Evolutionary conservation across 352 stramenopile species (phyloP), one percentile per base, ranked within the genome.

Genomic region (Thraustotheca clavata): DNA sequence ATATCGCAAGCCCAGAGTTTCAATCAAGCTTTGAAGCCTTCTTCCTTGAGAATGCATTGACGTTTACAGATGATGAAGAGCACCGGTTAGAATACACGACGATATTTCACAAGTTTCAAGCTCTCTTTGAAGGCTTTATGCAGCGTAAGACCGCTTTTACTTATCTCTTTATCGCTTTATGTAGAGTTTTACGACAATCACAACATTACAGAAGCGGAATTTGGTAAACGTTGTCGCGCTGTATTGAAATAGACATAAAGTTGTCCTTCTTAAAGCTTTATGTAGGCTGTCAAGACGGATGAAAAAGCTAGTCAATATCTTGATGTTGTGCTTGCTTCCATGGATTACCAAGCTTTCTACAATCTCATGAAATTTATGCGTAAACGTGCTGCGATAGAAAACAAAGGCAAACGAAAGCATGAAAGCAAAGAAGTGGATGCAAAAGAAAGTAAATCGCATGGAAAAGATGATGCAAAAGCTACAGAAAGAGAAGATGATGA

Each of bases 341-440:
- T 88, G 78, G 77, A 88, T 67, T 88, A 88, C 60, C 71, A 86
- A 33, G 79, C 79, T 6, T 89, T 90, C 69, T 87, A 72, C 59
- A 52, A 72, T 31, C 73, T 90, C 39, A 90, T 90, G 79, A 86
- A 87, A 68, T 67, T 73, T 40, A 88, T 90, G 79, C 79, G 79
- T 2, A 71, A 67, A 31, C 73, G 80, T 2, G 79, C 80, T 9
- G 68, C 71, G 11, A 68, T 77, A 22, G 74, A 87, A 39, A 80
- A 35, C 4, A 68, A 61, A 26, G 9, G 46, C 57, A 49, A 49
- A 36, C 50, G 40, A 16, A 55, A 69, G 34, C n/a, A 67, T 14
- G 49, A 43, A n/a, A n/a, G n/a, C n/a, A n/a, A 22, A 73, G 87
- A 39, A 80, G 35, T 4, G 62, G 52, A 26, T 8, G 46, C 57